These are phyloP conservation scores for Manihot esculenta DNA, from an alignment of 441 rosid genomes.

Conservation along the genomic window DNA sequence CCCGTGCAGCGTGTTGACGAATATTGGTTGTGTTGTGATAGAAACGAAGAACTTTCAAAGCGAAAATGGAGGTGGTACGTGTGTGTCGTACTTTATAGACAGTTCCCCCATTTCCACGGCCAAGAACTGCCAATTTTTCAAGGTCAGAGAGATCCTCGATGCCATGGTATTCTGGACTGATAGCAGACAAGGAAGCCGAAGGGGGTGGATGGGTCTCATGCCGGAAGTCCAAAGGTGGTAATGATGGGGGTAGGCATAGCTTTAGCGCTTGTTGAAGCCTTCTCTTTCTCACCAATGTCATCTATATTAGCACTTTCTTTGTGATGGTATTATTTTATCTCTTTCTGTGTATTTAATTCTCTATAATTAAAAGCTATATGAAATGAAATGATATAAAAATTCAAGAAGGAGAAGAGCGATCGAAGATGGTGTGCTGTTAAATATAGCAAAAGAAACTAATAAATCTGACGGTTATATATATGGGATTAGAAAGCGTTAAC, in stretches of 20 bases:
- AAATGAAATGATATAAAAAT: no score
- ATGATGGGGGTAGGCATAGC: conserved; percentile 40
- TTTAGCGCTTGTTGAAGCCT: conserved; percentile 53
- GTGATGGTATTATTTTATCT: no score
- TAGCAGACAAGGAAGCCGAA: conserved; percentile 11
- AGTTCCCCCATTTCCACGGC: conserved; percentile 56
- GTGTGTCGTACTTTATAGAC: conserved; percentile 58
- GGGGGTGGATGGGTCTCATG: not conserved
- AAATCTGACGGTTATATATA: not conserved
- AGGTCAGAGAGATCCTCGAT: conserved; percentile 45
- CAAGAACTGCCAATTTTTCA: conserved; percentile 50
- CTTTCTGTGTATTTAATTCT: no score
- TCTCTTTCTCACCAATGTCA: conserved; percentile 51
- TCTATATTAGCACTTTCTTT: conserved; percentile 17
- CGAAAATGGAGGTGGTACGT: conserved; percentile 34
- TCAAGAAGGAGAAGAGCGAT: not conserved
- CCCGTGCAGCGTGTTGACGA: conserved; percentile 35
- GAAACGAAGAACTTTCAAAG: conserved; percentile 48
- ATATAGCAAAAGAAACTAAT: not conserved
- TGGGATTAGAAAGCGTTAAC: not conserved
- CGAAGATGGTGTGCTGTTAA: not conserved
- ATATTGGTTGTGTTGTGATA: conserved; percentile 21
- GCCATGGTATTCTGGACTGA: conserved; percentile 39
- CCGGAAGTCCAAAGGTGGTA: conserved; percentile 17
- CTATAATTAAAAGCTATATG: no score